Percentiles rank a stretch among this genome's conserved stretches.
phyloP scores from a whole-genome alignment of 495 filamentous ascomycete genomes.

The Beverwykella pulmonaria region DNA sequence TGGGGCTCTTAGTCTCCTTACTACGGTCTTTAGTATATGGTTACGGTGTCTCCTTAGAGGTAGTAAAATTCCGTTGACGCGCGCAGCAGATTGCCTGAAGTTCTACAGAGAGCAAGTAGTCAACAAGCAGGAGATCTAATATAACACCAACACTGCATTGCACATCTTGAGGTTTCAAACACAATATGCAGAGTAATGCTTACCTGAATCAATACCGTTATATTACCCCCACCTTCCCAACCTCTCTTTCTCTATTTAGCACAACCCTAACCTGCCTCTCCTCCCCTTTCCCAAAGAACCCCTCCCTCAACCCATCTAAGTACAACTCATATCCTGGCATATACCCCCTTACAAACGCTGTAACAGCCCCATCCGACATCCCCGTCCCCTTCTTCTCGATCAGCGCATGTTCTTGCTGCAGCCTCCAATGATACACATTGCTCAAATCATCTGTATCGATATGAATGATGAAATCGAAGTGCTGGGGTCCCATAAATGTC shows the following conservation, averaged over 20 bases:
- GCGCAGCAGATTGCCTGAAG: no score
- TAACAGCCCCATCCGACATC: slow-evolving; percentile 60
- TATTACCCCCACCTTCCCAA: slow-evolving; percentile 1
- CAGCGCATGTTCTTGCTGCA: slow-evolving; percentile 52
- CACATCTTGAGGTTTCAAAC: no score
- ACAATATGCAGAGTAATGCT: no score
- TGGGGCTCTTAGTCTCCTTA: no score
- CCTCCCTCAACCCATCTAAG: slow-evolving; percentile 15
- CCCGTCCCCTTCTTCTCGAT: slow-evolving; percentile 65
- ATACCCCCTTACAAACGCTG: slow-evolving; percentile 21
- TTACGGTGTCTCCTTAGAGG: no score
- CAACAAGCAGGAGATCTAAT: no score
- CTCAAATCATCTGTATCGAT: slow-evolving; percentile 26
- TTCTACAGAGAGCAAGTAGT: no score
- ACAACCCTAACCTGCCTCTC: slow-evolving; percentile 20
- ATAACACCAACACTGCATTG: no score
- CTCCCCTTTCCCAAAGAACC: slow-evolving; percentile 7
- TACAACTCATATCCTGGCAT: slow-evolving; percentile 33
- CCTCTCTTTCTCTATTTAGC: slow-evolving; percentile 1
- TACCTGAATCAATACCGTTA: neutral
- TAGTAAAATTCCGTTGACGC: no score
- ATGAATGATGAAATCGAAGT: slow-evolving; percentile 35
- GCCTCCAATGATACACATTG: slow-evolving; percentile 30
- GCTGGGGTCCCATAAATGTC: slow-evolving; percentile 28
- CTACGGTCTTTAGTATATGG: no score